These are phyloP conservation scores for Mycena rosella DNA, from an alignment of 768 basidiomycete species.

Conservation along the genomic window DNA sequence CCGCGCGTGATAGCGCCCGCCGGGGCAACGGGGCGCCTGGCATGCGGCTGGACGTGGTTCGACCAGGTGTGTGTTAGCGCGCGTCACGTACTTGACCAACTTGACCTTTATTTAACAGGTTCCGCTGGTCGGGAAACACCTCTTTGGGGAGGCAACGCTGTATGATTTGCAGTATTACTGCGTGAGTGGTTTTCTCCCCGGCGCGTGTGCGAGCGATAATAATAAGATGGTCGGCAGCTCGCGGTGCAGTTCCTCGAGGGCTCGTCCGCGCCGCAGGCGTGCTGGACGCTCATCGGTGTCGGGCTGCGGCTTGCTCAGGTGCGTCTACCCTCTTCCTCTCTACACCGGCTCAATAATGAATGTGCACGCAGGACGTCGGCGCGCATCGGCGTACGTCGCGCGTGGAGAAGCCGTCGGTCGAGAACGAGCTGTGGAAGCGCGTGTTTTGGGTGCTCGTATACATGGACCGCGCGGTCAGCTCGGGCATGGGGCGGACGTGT, in stretches of 20 bases:
- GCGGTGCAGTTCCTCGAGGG: constrained; percentile 66
- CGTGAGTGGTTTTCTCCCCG: constrained; percentile 47
- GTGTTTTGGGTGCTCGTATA: constrained; percentile 64
- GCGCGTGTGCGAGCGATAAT: background rate
- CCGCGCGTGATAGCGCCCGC: constrained; percentile 53
- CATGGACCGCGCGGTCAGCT: constrained; percentile 61
- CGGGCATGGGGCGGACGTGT: constrained; percentile 64
- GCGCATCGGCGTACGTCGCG: constrained; percentile 43
- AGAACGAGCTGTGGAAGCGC: constrained; percentile 82
- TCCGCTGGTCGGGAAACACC: constrained; percentile 70
- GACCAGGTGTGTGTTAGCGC: constrained; percentile 69
- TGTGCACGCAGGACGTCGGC: constrained; percentile 28
- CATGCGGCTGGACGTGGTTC: constrained; percentile 77
- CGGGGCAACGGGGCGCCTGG: constrained; percentile 40
- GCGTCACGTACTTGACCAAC: too few species aligned
- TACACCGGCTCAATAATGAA: too few species aligned
- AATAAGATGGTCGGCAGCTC: constrained; percentile 51
- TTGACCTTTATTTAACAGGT: constrained; percentile 12
- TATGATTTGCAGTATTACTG: constrained; percentile 82
- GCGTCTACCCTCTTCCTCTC: background rate
- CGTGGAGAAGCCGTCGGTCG: constrained; percentile 54
- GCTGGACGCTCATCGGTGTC: constrained; percentile 77
- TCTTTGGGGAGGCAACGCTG: constrained; percentile 73
- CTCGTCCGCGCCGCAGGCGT: constrained; percentile 70
- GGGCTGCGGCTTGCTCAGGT: constrained; percentile 34